Evolutionary conservation across 371 early-diverging fungal species (phyloP).

Genomic region (Actinomortierella ambigua): DNA sequence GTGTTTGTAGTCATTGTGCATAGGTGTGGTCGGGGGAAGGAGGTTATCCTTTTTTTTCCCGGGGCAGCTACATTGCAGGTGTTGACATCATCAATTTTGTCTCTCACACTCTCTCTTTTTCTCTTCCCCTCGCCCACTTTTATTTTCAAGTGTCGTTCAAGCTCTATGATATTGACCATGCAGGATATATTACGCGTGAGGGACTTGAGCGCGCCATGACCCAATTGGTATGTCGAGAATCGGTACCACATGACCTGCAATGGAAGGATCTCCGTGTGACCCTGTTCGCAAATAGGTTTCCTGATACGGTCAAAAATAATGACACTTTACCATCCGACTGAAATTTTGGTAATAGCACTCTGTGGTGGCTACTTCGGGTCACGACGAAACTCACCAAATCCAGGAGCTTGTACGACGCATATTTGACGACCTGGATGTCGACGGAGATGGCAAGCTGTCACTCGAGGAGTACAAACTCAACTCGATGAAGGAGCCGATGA

Average conservation of each 20-base stretch:
- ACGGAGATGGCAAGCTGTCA: constrained; percentile 81
- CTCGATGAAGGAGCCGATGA: constrained; percentile 84
- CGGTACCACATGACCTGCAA: neutral
- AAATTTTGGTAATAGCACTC: constrained; percentile 58
- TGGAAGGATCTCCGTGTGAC: neutral
- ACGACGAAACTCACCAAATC: constrained; percentile 73
- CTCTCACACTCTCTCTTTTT: constrained; percentile 7
- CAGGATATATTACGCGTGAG: constrained; percentile 75
- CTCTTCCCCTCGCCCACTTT: constrained; percentile 7
- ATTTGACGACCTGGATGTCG: constrained; percentile 85
- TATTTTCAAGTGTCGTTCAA: constrained; percentile 73
- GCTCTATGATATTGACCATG: constrained; percentile 82
- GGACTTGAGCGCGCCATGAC: constrained; percentile 78
- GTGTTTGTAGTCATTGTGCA: constrained; percentile 3
- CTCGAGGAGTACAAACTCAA: constrained; percentile 81
- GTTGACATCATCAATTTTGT: neutral
- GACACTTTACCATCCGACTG: neutral
- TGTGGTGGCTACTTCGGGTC: constrained; percentile 55
- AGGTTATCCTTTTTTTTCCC: neutral
- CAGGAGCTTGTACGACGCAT: constrained; percentile 67
- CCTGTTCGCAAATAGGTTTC: too few species aligned
- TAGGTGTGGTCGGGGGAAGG: neutral
- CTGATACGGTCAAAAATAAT: neutral
- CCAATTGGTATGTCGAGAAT: constrained; percentile 62
- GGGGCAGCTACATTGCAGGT: too few species aligned